Evolutionary conservation across 2,329 filamentous ascomycete species (phyloP), one percentile per base, ranked within the genome.

Genomic region (Ophiobolus disseminans): DNA sequence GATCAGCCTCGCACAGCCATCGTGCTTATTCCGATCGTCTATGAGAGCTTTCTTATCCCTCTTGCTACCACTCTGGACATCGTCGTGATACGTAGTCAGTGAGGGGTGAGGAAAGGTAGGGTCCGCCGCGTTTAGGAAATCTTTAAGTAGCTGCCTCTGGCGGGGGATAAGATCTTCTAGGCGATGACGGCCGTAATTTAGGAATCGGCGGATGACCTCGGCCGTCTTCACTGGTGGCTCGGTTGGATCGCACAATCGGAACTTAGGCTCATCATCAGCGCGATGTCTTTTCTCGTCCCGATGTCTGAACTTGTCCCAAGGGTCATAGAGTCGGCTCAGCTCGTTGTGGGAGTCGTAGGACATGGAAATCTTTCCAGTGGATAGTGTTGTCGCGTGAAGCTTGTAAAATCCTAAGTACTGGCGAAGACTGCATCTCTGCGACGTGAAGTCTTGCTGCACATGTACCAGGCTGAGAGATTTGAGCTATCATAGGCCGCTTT

Each of bases 11-110:
- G 37, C 30, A 25, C 58, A 62, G 5, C 23, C 22, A 8, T 31
- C 10, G 32, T 62, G 58, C 9, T 54, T 50, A 8, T 50, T 45
- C 3, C 56, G 50, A 26, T 62, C 58, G 10, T 59, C 56, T 1
- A 62, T 21, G 2, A 62, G 41, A 4, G 25, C 36, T 4, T 55
- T 48, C 20, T 57, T 45, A 3, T 4, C 14, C 6, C 13, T 26
- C 3, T 25, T 21, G 23, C 39, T 36, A 5, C 42, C 22, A n/a
- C n/a, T n/a, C n/a, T n/a, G n/a, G 10, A 42, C n/a, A n/a, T 50
- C 40, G 3, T 48, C 25, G 38, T 31, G 11, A 10, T 41, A 43
- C 11, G 42, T 13, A 23, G 2, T 14, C 10, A 11, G 17, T 5
- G 11, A 4, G 28, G 22, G 7, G 5, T 21, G 3, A 36, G 25